A percentile compares a stretch with the other conserved stretches of the same genome.
Evolutionary conservation across 1,284 basidiomycete genomes (phyloP).

Genomic region (Salmacisia buchloeana): DNA sequence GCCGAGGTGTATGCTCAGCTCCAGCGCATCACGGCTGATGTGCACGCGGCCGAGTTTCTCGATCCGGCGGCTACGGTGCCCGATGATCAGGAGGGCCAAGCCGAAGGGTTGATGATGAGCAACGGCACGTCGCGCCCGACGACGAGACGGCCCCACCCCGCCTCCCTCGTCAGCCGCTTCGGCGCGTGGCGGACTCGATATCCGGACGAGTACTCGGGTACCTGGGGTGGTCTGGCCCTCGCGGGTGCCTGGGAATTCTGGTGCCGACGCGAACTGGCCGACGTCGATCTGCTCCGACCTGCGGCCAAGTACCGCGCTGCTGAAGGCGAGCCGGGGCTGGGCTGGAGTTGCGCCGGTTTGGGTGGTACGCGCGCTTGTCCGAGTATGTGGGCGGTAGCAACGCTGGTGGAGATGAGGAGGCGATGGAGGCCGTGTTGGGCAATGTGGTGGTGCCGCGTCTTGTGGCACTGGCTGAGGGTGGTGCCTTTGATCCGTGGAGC

Average conservation of each 20-base stretch:
- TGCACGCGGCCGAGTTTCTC: conserved; percentile 37
- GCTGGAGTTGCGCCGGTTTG: conserved; percentile 10
- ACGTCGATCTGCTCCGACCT: conserved; percentile 22
- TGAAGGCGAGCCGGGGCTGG: not conserved
- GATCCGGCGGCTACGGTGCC: conserved; percentile 19
- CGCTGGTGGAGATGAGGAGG: conserved; percentile 35
- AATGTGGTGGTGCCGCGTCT: conserved; percentile 30
- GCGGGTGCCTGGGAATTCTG: conserved; percentile 44
- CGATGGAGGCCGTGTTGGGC: conserved; percentile 21
- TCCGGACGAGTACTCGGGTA: conserved; percentile 32
- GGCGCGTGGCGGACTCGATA: conserved; percentile 30
- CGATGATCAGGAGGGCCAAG: not conserved
- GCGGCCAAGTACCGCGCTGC: not conserved
- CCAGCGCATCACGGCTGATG: conserved; percentile 23
- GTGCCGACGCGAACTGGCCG: conserved; percentile 28
- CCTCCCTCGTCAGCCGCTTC: conserved; percentile 35
- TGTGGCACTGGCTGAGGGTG: conserved; percentile 15
- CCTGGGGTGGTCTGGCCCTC: conserved; percentile 44
- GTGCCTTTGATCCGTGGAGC: conserved; percentile 31
- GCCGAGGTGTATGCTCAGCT: conserved; percentile 11
- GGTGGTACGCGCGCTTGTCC: conserved; percentile 17
- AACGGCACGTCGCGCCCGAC: not conserved
- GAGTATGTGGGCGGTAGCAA: not conserved
- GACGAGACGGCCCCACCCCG: conserved; percentile 18
- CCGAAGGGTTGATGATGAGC: not conserved